Percentiles rank a stretch among this genome's conserved stretches.
Evolutionary conservation across 257 asterid genomes (phyloP).

Genomic region (Agastache rugosa): DNA sequence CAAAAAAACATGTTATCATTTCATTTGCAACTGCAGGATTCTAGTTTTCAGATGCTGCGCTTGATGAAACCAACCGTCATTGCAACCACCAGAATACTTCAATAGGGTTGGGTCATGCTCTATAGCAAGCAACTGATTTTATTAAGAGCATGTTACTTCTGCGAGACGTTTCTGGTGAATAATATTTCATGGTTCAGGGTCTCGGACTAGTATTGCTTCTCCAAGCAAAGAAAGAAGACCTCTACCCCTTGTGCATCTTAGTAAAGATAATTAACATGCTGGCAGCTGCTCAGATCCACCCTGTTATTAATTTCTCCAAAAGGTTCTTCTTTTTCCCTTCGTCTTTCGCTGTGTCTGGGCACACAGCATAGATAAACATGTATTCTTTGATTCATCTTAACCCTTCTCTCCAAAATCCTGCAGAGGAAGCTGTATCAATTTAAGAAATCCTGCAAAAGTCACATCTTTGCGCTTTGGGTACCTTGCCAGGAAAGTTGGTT

Average conservation of each 20-base stretch:
- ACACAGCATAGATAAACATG: neutral
- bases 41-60: slow-evolving; percentile 19
- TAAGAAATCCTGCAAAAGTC: slow-evolving; percentile 33
- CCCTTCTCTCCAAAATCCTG: slow-evolving; percentile 29
- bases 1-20: neutral
- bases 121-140: slow-evolving; percentile 2
- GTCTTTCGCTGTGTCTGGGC: neutral
- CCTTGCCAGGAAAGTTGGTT: slow-evolving; percentile 42
- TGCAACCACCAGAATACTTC: neutral
- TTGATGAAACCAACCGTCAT: slow-evolving; percentile 20
- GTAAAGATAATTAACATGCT: slow-evolving; percentile 52
- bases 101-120: neutral
- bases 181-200: neutral
- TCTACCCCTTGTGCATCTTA: slow-evolving; percentile 7
- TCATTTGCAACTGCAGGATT: slow-evolving; percentile 27
- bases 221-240: slow-evolving; percentile 23
- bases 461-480: slow-evolving; percentile 38
- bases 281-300: slow-evolving; percentile 57
- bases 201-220: slow-evolving; percentile 31
- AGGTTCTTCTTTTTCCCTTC: slow-evolving; percentile 45
- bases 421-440: slow-evolving; percentile 50
- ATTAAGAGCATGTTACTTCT: slow-evolving; percentile 9
- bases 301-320: slow-evolving; percentile 46
- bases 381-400: slow-evolving; percentile 8
- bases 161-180: slow-evolving; percentile 5